phyloP scores from a whole-genome alignment of 257 asterid species.

The Capsicum chinense region DNA sequence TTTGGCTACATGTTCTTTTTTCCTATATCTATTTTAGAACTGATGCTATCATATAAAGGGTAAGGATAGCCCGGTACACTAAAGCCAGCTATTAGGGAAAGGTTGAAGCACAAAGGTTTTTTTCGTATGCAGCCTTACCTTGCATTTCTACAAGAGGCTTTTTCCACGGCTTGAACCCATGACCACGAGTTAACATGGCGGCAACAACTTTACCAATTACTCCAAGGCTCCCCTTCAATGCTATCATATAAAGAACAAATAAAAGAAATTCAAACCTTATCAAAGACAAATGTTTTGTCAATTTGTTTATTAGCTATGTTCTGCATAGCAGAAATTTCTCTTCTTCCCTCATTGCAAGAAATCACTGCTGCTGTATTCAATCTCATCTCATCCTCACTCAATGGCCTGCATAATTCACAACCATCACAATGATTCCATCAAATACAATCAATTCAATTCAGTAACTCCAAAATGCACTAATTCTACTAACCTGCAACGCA shows the following conservation, averaged over 20 bases:
- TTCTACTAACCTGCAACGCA: constrained; percentile 80
- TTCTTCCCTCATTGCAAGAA: constrained; percentile 83
- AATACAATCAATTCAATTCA: constrained; percentile 3
- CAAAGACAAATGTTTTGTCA: constrained; percentile 90
- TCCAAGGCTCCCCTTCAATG: background rate
- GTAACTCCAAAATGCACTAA: background rate
- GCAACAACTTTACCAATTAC: no score
- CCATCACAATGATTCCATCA: background rate
- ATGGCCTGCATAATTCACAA: constrained; percentile 56
- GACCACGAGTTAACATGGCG: no score
- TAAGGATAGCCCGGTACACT: no score
- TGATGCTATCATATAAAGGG: background rate
- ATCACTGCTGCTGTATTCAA: constrained; percentile 81
- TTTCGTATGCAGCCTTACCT: no score
- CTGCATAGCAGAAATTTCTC: constrained; percentile 93
- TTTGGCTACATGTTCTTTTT: background rate
- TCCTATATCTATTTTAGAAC: background rate
- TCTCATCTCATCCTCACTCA: constrained; percentile 89
- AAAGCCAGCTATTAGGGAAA: no score
- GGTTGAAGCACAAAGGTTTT: no score
- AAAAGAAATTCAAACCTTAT: constrained; percentile 58
- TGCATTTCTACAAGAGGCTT: no score
- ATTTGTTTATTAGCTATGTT: constrained; percentile 98
- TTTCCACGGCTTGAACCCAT: no score
- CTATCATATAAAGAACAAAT: background rate